Evolutionary conservation across 495 filamentous ascomycete genomes (phyloP).

Genomic region (Aspergillus carlsbadensis): DNA sequence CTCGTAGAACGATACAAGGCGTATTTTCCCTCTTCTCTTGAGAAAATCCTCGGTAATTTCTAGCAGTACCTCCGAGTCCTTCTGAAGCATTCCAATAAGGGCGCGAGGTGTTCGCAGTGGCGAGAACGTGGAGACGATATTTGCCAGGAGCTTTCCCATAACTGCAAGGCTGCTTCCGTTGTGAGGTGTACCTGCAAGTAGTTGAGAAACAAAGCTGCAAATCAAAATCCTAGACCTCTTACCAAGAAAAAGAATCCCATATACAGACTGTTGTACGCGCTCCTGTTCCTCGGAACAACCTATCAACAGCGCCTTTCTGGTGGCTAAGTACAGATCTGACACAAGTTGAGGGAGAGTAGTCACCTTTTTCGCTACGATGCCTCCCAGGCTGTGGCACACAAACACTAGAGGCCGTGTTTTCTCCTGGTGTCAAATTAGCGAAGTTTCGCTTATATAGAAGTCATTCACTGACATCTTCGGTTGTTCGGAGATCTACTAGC

Average conservation of each 20-base stretch:
- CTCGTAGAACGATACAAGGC: slow-evolving; percentile 1
- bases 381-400: background rate
- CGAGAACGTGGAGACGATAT: background rate
- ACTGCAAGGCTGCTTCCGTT: background rate
- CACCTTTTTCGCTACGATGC: slow-evolving; percentile 3
- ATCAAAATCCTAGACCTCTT: slow-evolving; percentile 1
- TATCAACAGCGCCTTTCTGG: background rate
- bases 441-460: background rate
- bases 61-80: background rate
- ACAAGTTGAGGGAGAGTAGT: background rate
- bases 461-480: background rate
- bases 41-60: slow-evolving; percentile 1
- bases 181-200: background rate
- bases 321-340: too few relatives aligned
- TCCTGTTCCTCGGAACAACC: background rate
- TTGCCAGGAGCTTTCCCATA: background rate
- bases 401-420: background rate
- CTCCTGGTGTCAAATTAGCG: background rate
- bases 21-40: background rate
- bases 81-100: background rate
- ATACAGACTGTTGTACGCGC: background rate
- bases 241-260: background rate
- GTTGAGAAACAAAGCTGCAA: too few relatives aligned
- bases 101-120: background rate
- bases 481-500: background rate